These are phyloP conservation scores for Reticulascus tulasneorum DNA, from an alignment of 2,329 filamentous ascomycete genomes.

Conservation along the genomic window DNA sequence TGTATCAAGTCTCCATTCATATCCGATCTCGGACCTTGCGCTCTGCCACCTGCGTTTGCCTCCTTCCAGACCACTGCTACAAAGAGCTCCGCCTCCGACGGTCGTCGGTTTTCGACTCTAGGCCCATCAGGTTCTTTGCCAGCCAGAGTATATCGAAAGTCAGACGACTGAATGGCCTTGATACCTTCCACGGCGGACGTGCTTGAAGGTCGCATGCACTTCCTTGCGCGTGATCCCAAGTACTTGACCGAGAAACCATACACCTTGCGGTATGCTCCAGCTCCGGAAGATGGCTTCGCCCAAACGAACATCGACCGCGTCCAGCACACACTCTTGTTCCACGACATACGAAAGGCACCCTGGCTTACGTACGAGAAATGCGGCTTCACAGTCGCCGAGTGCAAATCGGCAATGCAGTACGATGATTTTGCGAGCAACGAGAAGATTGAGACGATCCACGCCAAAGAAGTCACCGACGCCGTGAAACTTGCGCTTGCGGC, in stretches of 20 bases:
- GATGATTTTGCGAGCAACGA: slow-evolving; percentile 1
- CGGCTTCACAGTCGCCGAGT: slow-evolving; percentile 2
- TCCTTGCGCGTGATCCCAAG: slow-evolving; percentile 4
- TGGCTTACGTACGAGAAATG: neutral
- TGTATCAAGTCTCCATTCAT: no score
- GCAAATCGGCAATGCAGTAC: neutral
- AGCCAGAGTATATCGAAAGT: no score
- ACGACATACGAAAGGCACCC: neutral
- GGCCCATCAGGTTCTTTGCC: no score
- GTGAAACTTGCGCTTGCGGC: slow-evolving; percentile 2
- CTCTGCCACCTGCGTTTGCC: no score
- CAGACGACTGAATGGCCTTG: no score
- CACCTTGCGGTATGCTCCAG: slow-evolving; percentile 3
- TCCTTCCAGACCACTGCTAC: no score
- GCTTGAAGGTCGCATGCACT: slow-evolving; percentile 1
- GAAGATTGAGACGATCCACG: slow-evolving; percentile 3
- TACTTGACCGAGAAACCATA: slow-evolving; percentile 5
- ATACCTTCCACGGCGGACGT: no score
- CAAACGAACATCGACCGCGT: slow-evolving; percentile 5
- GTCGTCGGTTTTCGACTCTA: no score
- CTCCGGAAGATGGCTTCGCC: neutral
- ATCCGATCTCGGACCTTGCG: no score
- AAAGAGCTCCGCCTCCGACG: no score
- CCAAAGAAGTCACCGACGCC: neutral
- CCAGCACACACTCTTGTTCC: neutral